phyloP scores from a whole-genome alignment of 257 asterid species.

The Scutellaria baicalensis region DNA sequence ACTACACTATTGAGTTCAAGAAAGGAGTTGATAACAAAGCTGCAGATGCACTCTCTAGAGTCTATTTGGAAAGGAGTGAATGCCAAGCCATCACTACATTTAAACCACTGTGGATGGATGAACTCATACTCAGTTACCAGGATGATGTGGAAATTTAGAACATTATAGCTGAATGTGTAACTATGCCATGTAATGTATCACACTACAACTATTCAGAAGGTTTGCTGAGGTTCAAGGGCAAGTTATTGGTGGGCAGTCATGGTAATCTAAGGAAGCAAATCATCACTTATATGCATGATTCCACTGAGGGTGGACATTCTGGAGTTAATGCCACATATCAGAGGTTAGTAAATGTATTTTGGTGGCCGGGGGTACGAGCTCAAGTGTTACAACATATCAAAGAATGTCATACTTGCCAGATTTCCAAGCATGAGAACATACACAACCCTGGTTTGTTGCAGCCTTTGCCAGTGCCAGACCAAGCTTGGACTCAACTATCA shows the following conservation, averaged over 20 bases:
- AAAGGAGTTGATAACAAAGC: too few species aligned
- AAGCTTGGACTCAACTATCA: too few species aligned
- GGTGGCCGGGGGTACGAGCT: too few species aligned
- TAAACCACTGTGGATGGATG: not conserved
- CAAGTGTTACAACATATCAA: not conserved
- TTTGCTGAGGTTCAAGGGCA: too few species aligned
- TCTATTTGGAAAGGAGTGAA: not conserved
- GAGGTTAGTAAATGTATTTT: not conserved
- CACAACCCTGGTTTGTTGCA: not conserved
- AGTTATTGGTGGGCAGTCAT: too few species aligned
- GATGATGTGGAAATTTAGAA: not conserved
- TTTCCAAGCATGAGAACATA: not conserved
- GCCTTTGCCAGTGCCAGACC: too few species aligned
- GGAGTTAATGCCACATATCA: not conserved
- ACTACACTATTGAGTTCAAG: not conserved
- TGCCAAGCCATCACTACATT: not conserved
- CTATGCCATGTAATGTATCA: too few species aligned
- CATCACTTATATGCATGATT: too few species aligned
- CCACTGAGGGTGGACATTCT: not conserved
- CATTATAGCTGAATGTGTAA: too few species aligned
- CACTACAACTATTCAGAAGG: too few species aligned
- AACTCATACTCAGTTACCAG: not conserved
- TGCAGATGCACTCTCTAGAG: not conserved
- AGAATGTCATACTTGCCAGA: not conserved
- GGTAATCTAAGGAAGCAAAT: too few species aligned